A percentile compares a stretch with the other conserved stretches of the same genome.
Conservation (phyloP, 306 rosid species). For the Astragalus membranaceus region DNA sequence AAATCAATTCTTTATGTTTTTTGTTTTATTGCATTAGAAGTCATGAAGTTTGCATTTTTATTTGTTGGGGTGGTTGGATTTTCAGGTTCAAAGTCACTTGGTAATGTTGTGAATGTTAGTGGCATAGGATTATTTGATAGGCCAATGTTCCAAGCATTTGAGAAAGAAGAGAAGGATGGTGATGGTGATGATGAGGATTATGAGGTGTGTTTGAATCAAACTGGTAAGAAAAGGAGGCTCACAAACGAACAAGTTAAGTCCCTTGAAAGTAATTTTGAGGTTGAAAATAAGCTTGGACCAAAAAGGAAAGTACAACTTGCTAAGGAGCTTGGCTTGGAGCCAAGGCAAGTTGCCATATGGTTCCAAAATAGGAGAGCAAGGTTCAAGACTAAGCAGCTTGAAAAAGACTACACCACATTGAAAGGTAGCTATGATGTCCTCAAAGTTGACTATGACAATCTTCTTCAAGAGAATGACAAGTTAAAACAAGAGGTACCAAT, state of each 20-base stretch:
- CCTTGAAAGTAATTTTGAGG: conserved; percentile 64
- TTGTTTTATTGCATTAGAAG: neutral
- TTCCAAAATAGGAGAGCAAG: conserved; percentile 82
- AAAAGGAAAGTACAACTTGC: conserved; percentile 72
- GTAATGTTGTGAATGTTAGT: conserved; percentile 37
- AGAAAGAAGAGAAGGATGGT: conserved; percentile 40
- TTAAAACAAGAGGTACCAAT: conserved; percentile 50
- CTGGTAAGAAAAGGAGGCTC: conserved; percentile 78
- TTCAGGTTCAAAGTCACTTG: conserved; percentile 57
- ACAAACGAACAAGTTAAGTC: conserved; percentile 54
- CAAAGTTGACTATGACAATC: conserved; percentile 47
- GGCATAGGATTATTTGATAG: conserved; percentile 14
- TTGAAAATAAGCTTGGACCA: conserved; percentile 76
- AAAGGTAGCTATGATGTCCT: conserved; percentile 49
- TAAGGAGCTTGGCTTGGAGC: conserved; percentile 69
- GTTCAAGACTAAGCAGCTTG: conserved; percentile 69
- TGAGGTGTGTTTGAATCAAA: conserved; percentile 36
- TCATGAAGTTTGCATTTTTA: neutral
- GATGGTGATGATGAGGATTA: conserved; percentile 19
- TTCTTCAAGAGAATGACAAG: conserved; percentile 39
- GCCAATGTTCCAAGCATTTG: conserved; percentile 34
- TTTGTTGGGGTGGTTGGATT: neutral
- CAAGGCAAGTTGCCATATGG: conserved; percentile 94
- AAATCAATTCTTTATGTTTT: too few species aligned
- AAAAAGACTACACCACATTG: conserved; percentile 50